Conservation (phyloP, 768 basidiomycete species). For the Panellus pusillus region DNA sequence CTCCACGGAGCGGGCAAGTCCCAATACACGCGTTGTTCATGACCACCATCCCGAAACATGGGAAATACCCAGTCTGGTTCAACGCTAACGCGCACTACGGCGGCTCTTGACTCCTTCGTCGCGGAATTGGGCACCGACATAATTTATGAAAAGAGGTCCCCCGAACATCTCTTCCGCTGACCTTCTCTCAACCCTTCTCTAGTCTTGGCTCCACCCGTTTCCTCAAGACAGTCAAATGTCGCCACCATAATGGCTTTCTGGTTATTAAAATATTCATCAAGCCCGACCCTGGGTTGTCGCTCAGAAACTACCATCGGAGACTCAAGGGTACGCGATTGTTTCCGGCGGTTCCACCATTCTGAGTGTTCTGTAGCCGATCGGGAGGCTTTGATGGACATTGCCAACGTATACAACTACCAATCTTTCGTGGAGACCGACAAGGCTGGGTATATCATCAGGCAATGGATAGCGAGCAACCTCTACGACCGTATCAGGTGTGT, state of each 20-base stretch:
- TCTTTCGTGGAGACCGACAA: constrained; percentile 92
- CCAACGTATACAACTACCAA: constrained; percentile 89
- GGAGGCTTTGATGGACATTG: constrained; percentile 79
- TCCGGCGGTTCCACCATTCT: constrained; percentile 10
- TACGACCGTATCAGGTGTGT: constrained; percentile 96
- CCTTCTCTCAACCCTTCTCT: not conserved
- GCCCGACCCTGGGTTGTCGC: constrained; percentile 80
- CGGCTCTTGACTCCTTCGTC: constrained; percentile 88
- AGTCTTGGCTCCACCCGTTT: constrained; percentile 74
- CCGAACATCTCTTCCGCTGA: not conserved
- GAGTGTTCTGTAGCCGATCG: constrained; percentile 63
- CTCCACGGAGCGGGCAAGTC: too few relatives aligned
- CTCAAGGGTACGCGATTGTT: constrained; percentile 63
- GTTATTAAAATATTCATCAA: constrained; percentile 97
- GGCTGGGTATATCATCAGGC: constrained; percentile 91
- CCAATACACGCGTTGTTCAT: too few relatives aligned
- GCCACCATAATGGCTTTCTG: constrained; percentile 79
- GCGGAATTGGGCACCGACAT: constrained; percentile 85
- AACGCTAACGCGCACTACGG: constrained; percentile 68
- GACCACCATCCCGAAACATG: constrained; percentile 41
- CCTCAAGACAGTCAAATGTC: constrained; percentile 85
- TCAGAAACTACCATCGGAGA: constrained; percentile 71
- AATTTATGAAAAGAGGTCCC: constrained; percentile 87
- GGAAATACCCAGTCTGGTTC: constrained; percentile 77
- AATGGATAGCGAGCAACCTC: constrained; percentile 91